phyloP scores from a whole-genome alignment of 495 filamentous ascomycete genomes.

The Parathielavia appendiculata region DNA sequence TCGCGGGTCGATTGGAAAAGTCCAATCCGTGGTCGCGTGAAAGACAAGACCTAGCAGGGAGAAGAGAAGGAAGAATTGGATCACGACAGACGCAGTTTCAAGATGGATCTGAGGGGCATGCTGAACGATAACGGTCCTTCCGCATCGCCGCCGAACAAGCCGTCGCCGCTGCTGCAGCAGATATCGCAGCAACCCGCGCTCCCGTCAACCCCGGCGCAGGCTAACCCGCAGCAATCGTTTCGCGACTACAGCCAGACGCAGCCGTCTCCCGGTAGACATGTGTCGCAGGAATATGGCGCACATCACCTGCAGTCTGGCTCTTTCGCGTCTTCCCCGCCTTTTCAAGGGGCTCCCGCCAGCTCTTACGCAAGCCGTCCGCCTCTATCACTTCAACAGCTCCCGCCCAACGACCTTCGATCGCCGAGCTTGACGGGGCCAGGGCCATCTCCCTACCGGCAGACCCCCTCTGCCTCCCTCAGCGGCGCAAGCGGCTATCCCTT shows the following conservation, averaged over 20 bases:
- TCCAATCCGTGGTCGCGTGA: constrained; percentile 11
- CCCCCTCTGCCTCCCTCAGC: constrained; percentile 42
- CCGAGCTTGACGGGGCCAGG: constrained; percentile 44
- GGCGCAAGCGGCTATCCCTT: constrained; percentile 50
- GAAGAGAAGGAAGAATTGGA: background rate
- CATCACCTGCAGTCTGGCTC: constrained; percentile 29
- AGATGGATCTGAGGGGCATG: constrained; percentile 55
- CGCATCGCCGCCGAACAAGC: constrained; percentile 26
- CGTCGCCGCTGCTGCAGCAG: constrained; percentile 23
- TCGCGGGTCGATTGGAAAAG: background rate
- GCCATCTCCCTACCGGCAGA: constrained; percentile 52
- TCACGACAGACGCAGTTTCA: constrained; percentile 11
- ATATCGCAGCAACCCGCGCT: constrained; percentile 29
- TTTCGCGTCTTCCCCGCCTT: constrained; percentile 40
- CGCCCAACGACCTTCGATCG: constrained; percentile 47
- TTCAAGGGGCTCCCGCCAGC: constrained; percentile 31
- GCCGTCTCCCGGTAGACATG: constrained; percentile 38
- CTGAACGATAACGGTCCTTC: constrained; percentile 43
- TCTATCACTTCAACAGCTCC: constrained; percentile 42
- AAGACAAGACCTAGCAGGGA: background rate
- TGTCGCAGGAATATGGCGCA: constrained; percentile 40
- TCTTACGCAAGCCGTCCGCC: constrained; percentile 44
- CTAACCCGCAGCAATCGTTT: constrained; percentile 38
- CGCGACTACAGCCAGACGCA: constrained; percentile 44
- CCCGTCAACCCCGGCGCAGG: constrained; percentile 47